These are phyloP conservation scores for Colletotrichum sp. DNA, from an alignment of 2,329 filamentous ascomycete genomes.

Conservation along the genomic window DNA sequence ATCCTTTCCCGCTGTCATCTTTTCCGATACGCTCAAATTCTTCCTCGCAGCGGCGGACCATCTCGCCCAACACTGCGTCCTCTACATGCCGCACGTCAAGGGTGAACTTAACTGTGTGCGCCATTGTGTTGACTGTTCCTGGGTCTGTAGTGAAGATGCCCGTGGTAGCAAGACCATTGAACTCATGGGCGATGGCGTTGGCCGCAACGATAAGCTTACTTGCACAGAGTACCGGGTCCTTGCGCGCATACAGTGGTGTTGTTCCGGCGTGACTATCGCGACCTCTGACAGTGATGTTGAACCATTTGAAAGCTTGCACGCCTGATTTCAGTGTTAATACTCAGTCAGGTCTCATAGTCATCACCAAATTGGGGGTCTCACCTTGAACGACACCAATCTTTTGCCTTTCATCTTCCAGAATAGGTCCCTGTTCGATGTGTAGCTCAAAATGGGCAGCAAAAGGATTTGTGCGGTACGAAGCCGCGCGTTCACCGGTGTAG, in stretches of 20 bases:
- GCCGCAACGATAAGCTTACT: neutral
- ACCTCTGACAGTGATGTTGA: neutral
- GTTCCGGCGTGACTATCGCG: neutral
- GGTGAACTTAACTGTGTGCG: neutral
- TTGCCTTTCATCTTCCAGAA: neutral
- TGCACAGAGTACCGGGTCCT: neutral
- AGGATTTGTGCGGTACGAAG: neutral
- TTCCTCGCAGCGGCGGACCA: neutral
- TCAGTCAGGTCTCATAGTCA: neutral
- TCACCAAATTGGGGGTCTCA: rapidly evolving
- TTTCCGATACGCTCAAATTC: neutral
- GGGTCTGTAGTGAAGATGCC: neutral
- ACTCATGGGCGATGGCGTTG: neutral
- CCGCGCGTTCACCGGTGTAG: neutral
- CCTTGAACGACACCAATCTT: neutral
- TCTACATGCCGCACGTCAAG: neutral
- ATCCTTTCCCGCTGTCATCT: neutral
- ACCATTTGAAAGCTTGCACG: neutral
- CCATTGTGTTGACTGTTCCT: neutral
- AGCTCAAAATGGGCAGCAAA: neutral
- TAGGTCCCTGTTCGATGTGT: neutral
- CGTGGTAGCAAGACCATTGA: neutral
- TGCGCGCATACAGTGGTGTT: neutral
- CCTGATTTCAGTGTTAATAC: neutral
- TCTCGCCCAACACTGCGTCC: neutral